These are phyloP conservation scores for Gossypium australe DNA, from an alignment of 345 rosid genomes.

Conservation along the genomic window DNA sequence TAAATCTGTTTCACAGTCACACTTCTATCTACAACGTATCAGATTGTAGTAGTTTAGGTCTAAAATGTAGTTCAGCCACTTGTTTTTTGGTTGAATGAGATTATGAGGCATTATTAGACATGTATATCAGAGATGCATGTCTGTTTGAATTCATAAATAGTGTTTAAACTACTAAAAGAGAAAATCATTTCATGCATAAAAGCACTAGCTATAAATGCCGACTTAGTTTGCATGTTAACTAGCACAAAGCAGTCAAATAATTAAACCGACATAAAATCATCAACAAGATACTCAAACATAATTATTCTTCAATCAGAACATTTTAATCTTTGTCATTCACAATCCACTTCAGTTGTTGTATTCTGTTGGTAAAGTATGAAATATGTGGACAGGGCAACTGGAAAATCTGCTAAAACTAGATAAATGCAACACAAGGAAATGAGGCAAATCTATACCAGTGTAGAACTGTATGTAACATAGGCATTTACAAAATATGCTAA, in stretches of 20 bases:
- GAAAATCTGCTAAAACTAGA: not conserved
- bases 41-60: not conserved
- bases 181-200: not conserved
- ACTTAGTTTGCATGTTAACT: not conserved
- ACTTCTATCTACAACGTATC: not conserved
- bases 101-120: not conserved
- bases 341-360: not conserved
- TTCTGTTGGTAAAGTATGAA: not conserved
- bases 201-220: not conserved
- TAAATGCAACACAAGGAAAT: not conserved
- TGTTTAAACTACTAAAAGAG: not conserved
- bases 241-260: not conserved
- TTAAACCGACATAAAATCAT: not conserved
- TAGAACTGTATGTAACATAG: not conserved
- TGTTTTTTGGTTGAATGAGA: not conserved
- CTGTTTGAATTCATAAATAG: not conserved
- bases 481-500: not conserved
- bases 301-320: not conserved
- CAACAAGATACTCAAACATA: not conserved
- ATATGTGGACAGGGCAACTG: not conserved
- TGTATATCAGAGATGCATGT: not conserved
- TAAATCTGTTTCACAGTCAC: not conserved
- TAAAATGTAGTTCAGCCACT: not conserved
- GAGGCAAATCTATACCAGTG: not conserved
- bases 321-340: not conserved